A percentile compares a stretch with the other conserved stretches of the same genome.
phyloP scores from a whole-genome alignment of 331 rosid species.

The Rosa hybrid region DNA sequence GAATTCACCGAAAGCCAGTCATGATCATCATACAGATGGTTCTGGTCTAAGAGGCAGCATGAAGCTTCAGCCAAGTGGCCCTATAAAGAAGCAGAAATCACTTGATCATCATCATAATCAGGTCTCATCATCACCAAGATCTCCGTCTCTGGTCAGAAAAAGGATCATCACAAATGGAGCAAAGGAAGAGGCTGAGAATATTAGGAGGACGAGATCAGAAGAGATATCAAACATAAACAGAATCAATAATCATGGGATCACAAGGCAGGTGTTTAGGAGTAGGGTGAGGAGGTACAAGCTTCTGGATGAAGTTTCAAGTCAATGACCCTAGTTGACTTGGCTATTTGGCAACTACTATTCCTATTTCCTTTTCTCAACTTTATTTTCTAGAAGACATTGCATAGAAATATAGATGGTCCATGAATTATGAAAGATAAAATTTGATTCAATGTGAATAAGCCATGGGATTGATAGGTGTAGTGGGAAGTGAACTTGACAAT shows the following conservation, averaged over 20 bases:
- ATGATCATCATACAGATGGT: background rate
- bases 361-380: background rate
- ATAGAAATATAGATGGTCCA: background rate
- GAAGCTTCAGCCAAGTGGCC: slow-evolving; percentile 42
- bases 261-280: slow-evolving; percentile 66
- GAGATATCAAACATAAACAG: slow-evolving; percentile 35
- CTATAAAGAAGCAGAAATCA: slow-evolving; percentile 63
- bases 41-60: slow-evolving; percentile 29
- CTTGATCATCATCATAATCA: slow-evolving; percentile 27
- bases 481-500: background rate
- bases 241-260: slow-evolving; percentile 22
- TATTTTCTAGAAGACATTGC: background rate
- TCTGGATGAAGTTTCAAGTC: slow-evolving; percentile 93
- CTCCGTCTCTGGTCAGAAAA: slow-evolving; percentile 45
- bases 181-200: slow-evolving; percentile 53
- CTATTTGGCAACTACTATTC: background rate
- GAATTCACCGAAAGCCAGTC: background rate
- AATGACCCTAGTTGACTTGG: slow-evolving; percentile 10
- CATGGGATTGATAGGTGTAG: background rate
- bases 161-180: slow-evolving; percentile 54
- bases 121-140: slow-evolving; percentile 30
- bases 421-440: background rate
- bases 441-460: slow-evolving; percentile 10
- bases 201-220: slow-evolving; percentile 67
- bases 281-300: slow-evolving; percentile 97